Percentiles rank a stretch among this genome's conserved stretches.
These are phyloP conservation scores for Gossypium davidsonii DNA, from an alignment of 441 rosid genomes.

Conservation along the genomic window DNA sequence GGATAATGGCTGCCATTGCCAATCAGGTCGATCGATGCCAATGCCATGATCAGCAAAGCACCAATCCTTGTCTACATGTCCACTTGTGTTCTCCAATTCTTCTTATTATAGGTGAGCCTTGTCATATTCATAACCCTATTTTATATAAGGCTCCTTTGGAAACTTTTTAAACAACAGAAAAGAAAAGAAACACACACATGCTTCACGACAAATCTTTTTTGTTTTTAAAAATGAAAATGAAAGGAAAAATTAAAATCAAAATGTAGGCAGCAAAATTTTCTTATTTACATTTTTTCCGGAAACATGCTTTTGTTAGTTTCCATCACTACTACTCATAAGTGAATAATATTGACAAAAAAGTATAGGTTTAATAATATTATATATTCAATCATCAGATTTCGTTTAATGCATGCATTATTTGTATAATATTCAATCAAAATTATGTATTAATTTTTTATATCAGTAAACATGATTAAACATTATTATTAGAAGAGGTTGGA, in stretches of 20 bases:
- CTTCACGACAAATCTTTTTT: neutral
- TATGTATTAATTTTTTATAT: neutral
- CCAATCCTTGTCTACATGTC: neutral
- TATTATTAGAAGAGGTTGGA: neutral
- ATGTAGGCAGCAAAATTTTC: neutral
- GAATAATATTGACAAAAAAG: neutral
- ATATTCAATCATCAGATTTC: neutral
- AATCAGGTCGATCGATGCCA: neutral
- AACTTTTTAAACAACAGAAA: neutral
- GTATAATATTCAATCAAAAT: neutral
- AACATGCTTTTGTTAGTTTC: neutral
- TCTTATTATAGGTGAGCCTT: neutral
- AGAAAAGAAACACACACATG: neutral
- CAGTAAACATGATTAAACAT: neutral
- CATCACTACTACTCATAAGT: neutral
- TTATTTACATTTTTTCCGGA: neutral
- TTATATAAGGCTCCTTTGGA: neutral
- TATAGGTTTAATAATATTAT: too few relatives aligned
- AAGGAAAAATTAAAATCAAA: neutral
- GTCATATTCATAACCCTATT: neutral
- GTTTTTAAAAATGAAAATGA: neutral
- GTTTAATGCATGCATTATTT: neutral
- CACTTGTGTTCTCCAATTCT: neutral
- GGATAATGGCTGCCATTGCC: neutral
- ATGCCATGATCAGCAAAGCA: neutral